phyloP scores from a whole-genome alignment of 306 rosid genomes.

The Quercus agrifolia region DNA sequence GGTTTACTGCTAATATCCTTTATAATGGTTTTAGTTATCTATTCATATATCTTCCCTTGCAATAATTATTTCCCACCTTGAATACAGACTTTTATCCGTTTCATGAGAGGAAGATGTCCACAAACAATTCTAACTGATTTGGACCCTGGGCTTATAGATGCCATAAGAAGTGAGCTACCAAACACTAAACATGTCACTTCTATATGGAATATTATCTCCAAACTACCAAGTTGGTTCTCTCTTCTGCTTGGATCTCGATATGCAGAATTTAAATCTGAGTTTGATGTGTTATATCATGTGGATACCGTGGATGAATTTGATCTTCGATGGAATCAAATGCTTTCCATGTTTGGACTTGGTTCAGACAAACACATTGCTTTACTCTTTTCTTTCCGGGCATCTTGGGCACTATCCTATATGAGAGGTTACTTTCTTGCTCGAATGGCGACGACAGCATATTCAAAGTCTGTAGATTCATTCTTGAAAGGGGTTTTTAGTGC shows the following conservation, averaged over 20 bases:
- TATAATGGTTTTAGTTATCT: conserved; percentile 35
- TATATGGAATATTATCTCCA: conserved; percentile 55
- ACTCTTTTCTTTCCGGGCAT: conserved; percentile 56
- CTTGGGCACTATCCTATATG: conserved; percentile 70
- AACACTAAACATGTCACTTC: conserved; percentile 70
- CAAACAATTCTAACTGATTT: conserved; percentile 83
- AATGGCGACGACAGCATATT: conserved; percentile 60
- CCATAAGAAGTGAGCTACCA: conserved; percentile 61
- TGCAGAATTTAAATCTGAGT: conserved; percentile 75
- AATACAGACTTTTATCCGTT: conserved; percentile 68
- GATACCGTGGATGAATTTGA: conserved; percentile 82
- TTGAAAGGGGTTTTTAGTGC: conserved; percentile 61
- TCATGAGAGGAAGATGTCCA: conserved; percentile 92
- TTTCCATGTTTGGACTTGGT: conserved; percentile 61
- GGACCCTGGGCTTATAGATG: conserved; percentile 77
- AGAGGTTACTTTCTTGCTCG: conserved; percentile 78
- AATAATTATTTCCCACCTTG: conserved; percentile 29
- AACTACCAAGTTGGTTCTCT: conserved; percentile 81
- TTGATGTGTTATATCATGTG: conserved; percentile 59
- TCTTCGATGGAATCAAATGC: conserved; percentile 81
- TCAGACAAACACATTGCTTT: conserved; percentile 67
- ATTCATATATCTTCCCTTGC: conserved; percentile 30
- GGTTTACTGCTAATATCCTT: conserved; percentile 53
- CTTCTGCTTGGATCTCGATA: conserved; percentile 70
- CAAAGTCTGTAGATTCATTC: conserved; percentile 58